A percentile compares a stretch with the other conserved stretches of the same genome.
These are phyloP conservation scores for Mycena venus DNA, from an alignment of 768 basidiomycete species.

Conservation along the genomic window DNA sequence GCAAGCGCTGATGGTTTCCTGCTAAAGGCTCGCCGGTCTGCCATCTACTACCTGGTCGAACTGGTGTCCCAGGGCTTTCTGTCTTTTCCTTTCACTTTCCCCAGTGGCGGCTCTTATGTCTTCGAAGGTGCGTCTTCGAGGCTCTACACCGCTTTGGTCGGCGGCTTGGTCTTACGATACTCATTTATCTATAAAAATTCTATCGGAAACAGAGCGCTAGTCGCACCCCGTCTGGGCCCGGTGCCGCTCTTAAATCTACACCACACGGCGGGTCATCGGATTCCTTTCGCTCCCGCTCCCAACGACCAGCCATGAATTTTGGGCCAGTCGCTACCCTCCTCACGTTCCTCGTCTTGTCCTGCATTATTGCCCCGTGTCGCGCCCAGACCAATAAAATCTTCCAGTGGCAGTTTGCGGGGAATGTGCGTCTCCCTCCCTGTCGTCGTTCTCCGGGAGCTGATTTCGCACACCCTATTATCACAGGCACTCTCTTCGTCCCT, in stretches of 20 bases:
- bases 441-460: not conserved
- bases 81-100: conserved; percentile 26
- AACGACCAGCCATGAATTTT: conserved; percentile 27
- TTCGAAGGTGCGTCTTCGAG: conserved; percentile 23
- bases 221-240: conserved; percentile 36
- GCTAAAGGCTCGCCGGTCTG: conserved; percentile 19
- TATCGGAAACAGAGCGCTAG: conserved; percentile 31
- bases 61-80: conserved; percentile 35
- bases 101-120: conserved; percentile 33
- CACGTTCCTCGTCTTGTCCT: conserved; percentile 28
- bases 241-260: conserved; percentile 26
- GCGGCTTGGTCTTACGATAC: not conserved
- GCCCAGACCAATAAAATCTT: conserved; percentile 29
- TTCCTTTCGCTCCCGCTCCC: conserved; percentile 13
- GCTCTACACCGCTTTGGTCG: not conserved
- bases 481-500: conserved; percentile 32
- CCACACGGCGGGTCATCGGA: conserved; percentile 25
- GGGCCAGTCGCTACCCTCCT: conserved; percentile 26
- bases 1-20: conserved; percentile 16
- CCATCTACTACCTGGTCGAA: conserved; percentile 31
- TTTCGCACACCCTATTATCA: not conserved
- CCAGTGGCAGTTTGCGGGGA: conserved; percentile 26
- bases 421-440: conserved; percentile 5
- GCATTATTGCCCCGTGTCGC: conserved; percentile 12
- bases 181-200: conserved; percentile 6